Evolutionary conservation across 176 grass and related monocot genomes (phyloP).

Genomic region (Carex myosuroides): DNA sequence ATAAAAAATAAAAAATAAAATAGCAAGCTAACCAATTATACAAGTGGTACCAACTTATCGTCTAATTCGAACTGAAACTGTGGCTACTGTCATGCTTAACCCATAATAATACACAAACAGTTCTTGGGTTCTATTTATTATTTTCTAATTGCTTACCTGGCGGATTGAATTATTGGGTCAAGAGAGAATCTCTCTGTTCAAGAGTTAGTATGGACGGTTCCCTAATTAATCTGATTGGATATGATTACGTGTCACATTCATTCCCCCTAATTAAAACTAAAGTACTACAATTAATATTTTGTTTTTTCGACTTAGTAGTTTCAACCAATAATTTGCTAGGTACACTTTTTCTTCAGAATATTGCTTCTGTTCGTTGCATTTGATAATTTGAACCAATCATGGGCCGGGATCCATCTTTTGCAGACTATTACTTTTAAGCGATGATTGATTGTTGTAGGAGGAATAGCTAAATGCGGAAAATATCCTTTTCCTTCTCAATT

Average conservation of each 20-base stretch:
- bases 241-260: not conserved
- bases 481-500: not conserved
- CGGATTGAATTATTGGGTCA: not conserved
- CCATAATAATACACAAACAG: not conserved
- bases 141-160: not conserved
- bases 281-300: not conserved
- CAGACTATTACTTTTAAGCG: not conserved
- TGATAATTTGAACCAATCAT: conserved; percentile 1
- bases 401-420: not conserved
- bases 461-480: not conserved
- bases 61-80: not conserved
- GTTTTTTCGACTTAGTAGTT: not conserved
- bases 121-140: not conserved
- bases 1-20: too few relatives aligned
- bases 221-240: not conserved
- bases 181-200: conserved; percentile 4
- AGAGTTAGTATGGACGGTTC: not conserved
- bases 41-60: not conserved
- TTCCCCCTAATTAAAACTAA: not conserved
- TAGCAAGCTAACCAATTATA: not conserved
- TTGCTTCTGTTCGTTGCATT: not conserved
- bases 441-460: not conserved
- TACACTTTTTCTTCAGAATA: not conserved
- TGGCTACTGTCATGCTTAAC: not conserved
- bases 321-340: not conserved